Evolutionary conservation across 148 eudicot genomes (phyloP).

Genomic region (Pharnaceum exiguum): DNA sequence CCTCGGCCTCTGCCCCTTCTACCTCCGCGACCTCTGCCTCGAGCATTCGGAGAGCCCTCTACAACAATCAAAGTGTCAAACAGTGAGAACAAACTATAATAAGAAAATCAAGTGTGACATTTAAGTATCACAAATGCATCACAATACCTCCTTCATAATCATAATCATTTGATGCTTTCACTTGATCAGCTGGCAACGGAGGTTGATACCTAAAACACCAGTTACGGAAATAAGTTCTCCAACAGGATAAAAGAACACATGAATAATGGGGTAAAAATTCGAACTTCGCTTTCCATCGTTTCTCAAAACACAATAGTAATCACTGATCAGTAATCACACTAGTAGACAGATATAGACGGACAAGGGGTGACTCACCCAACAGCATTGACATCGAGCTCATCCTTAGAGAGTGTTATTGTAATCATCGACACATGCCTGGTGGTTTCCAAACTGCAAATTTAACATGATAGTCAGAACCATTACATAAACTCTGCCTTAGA

Average conservation of each 20-base stretch:
- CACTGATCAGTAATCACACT: background rate
- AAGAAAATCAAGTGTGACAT: background rate
- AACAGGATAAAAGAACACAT: background rate
- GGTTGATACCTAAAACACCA: slow-evolving; percentile 68
- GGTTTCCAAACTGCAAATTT: slow-evolving; percentile 66
- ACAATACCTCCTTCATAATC: slow-evolving; percentile 80
- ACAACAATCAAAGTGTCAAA: slow-evolving; percentile 25
- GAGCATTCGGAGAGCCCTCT: slow-evolving; percentile 76
- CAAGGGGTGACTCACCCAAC: slow-evolving; percentile 55
- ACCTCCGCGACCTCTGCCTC: slow-evolving; percentile 89
- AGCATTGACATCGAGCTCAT: slow-evolving; percentile 58
- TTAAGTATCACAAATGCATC: too few species aligned
- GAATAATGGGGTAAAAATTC: background rate
- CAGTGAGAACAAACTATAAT: background rate
- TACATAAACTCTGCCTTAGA: background rate
- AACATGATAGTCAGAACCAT: slow-evolving; percentile 6
- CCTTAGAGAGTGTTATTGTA: slow-evolving; percentile 70
- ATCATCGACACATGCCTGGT: slow-evolving; percentile 97
- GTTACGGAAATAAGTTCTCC: background rate
- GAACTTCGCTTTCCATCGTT: background rate
- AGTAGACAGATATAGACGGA: background rate
- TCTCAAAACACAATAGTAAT: background rate
- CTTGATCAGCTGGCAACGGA: slow-evolving; percentile 92
- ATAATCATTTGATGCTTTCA: slow-evolving; percentile 54
- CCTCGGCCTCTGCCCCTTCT: slow-evolving; percentile 60